Base-by-base conservation (phyloP, 2,329 filamentous ascomycete species). In the Ophiostoma ulmi region DNA sequence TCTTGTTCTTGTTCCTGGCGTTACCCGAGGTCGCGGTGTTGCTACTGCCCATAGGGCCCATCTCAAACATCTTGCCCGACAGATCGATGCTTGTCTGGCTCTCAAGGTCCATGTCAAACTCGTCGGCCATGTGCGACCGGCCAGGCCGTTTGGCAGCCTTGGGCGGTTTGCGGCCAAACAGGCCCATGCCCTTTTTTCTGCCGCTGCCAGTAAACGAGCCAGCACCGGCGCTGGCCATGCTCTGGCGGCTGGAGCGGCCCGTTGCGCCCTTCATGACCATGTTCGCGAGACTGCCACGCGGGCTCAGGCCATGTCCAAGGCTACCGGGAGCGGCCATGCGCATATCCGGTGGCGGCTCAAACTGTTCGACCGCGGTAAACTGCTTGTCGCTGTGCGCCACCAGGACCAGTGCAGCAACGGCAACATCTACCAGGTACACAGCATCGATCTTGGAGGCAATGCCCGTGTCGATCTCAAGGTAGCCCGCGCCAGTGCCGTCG, bases 381-480 rank as follows among this genome's bases (percentile, higher is more conserved):
- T 83, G 83, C 75, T 86, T 85, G 76, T 90, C 87, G 8, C 80
- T 76, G 68, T 84, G 81, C 1, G 87, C 87, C 6, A 89, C 87
- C 4, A 90, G 80, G 74, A 89, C 77, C 20, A 90, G 80, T 0
- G 88, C 87, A 1, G 86, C 81, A 20, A 89, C 85, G 5, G 85
- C 87, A 0, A 89, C 87, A 75, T 90, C 88, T 17, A 88, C 81
- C 58, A 90, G 79, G 77, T 88, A 90, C 76, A 86, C 88, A 44
- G 83, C 82, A 63, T 88, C 86, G 69, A 89, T 84, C 76, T 85
- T 84, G 68, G 83, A 80, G 0, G 88, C 87, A 58, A 89, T 83
- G 17, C 81, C 81, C 0, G 87, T 89, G 78, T 88, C 87, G 8
- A 90, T 77, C 79, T 90, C 87, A 63, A 90, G 77, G 79, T 82